phyloP scores from a whole-genome alignment of 768 basidiomycete species.

The Kwoniella mangroviensis region DNA sequence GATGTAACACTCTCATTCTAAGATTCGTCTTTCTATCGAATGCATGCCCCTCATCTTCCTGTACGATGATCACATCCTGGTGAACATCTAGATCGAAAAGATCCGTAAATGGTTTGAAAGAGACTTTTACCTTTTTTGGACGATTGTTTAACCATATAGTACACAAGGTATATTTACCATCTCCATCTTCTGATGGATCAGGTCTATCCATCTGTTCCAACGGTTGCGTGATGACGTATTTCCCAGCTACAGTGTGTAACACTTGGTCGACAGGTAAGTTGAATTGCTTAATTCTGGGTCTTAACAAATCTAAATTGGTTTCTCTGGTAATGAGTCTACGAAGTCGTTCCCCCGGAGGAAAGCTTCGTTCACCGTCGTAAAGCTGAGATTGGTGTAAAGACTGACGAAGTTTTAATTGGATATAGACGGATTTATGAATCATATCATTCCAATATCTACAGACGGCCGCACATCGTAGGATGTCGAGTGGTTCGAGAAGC shows the following conservation, averaged over 20 bases:
- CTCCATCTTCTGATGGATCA: neutral
- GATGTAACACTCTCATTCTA: slow-evolving; percentile 2
- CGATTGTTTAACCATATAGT: slow-evolving; percentile 5
- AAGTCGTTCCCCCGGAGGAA: neutral
- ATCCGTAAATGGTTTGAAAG: slow-evolving; percentile 14
- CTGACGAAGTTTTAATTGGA: slow-evolving; percentile 15
- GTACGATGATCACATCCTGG: slow-evolving; percentile 14
- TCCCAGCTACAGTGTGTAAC: slow-evolving; percentile 11
- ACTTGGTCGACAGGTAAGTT: slow-evolving; percentile 8
- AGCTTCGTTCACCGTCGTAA: neutral
- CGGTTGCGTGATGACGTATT: slow-evolving; percentile 17
- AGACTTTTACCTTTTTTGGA: slow-evolving; percentile 8
- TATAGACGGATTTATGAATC: neutral
- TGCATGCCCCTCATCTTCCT: neutral
- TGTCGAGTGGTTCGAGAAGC: neutral
- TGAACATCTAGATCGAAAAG: slow-evolving; percentile 16
- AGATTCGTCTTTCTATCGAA: neutral
- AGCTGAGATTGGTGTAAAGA: slow-evolving; percentile 4
- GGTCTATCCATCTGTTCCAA: neutral
- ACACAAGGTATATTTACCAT: slow-evolving; percentile 10
- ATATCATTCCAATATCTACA: slow-evolving; percentile 12
- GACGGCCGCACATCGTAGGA: slow-evolving; percentile 4
- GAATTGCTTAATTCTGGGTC: neutral
- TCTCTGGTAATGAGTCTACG: slow-evolving; percentile 11
- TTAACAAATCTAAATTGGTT: slow-evolving; percentile 10